Evolutionary conservation across 2,329 filamentous ascomycete genomes (phyloP), one percentile per base, ranked within the genome.

Genomic region (Fusarium pseudograminearum): DNA sequence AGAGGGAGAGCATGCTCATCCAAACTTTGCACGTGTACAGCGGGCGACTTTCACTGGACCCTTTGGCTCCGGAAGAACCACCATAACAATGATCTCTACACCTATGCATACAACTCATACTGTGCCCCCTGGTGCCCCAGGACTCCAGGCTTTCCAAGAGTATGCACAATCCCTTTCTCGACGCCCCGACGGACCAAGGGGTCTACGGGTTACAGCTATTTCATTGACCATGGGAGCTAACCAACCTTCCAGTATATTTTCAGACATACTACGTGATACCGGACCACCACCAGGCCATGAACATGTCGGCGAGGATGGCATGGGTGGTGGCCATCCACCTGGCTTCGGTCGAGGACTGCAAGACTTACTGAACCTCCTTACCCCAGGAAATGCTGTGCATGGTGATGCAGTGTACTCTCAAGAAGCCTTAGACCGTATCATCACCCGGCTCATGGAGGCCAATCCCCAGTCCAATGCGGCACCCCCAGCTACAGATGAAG

Each of bases 401-500:
- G 93, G 94, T 22, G 95, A 98, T 78, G 93, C 90, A 10, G 95
- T 97, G 2, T 97, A 95, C 78, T 91, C 92, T 1, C 93, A 98
- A 79, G 94, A 97, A 80, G 94, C 92, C 4, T 83, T 98, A 33
- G 95, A 99, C 77, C 89, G 91, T 34, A 93, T 98, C 69, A 91
- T 99, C 58, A 91, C 93, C 0, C 88, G 92, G 72, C 84, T 98
- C 44, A 96, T 98, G 90, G 95, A 98, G 72, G 89, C 93, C 63
- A 91, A 94, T 60, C 87, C 89, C 4, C 86, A 86, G 54, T 91
- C 90, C 2, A 93, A 91, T 71, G 95, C 93, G 1, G 91, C 94
- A 1, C 92, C 93, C 0, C 94, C 95, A 5, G 95, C 95, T 11
- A 86, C 93, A 0, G 86, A 90, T 64, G 86, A 87, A 46, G 92